Evolutionary conservation across 2,329 filamentous ascomycete genomes (phyloP), one percentile per base, ranked within the genome.

Genomic region (Xylaria sp.): DNA sequence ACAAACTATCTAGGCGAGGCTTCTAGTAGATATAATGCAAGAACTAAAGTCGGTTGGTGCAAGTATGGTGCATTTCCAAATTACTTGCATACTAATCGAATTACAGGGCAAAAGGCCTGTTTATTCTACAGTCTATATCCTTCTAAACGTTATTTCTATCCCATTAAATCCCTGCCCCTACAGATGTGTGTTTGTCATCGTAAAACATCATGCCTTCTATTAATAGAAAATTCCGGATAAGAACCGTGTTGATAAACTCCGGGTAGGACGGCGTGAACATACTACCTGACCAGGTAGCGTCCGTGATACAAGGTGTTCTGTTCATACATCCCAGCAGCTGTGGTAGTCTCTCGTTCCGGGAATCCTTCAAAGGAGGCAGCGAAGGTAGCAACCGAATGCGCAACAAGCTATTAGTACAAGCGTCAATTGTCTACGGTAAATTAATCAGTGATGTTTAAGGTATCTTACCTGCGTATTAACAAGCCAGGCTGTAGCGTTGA

Each of bases 351-450:
- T 31, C 89, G 82, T 79, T 88, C 78, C 0, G 90, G 90, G 79
- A 92, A 91, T 10, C 85, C 88, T 4, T 90, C 82, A 71, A 92
- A 89, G 0, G 89, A 91, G 3, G 81, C 77, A 11, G 90, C 90
- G 74, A 88, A 93, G 0, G 88, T 90, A 1, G 90, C 91, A n/a
- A 93, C 88, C 0, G 89, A 89, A 79, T 92, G 89, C 2, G 92
- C 91, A 72, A 94, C 90, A 42, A 90, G 81, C 86, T 88, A 63
- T 3, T 15, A 6, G 5, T 13, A 28, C 33, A 36, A 15, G 15
- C 2, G 58, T 15, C 38, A 65, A 6, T 36, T 31, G 54, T 46
- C 20, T 44, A 9, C 33, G n/a, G 28, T 17, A 11, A 20, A 23
- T 10, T 2, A 44, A 17, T 26, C 40, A 17, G 15, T 40, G 40